These are phyloP conservation scores for Pleurotus tuber-regium DNA, from an alignment of 768 basidiomycete genomes.

Conservation along the genomic window DNA sequence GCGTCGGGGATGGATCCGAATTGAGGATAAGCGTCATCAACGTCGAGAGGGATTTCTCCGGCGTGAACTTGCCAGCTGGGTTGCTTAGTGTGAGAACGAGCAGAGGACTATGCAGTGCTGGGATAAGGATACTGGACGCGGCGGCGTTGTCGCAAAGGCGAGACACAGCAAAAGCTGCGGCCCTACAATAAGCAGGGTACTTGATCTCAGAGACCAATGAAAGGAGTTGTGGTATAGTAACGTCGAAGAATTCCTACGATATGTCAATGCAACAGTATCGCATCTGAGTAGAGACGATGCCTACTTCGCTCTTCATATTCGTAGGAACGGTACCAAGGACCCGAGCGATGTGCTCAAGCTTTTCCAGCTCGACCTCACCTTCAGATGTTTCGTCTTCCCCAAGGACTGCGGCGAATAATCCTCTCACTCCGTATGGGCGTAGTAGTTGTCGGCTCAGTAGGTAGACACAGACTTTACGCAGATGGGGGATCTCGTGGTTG, in stretches of 20 bases:
- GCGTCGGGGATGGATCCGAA: constrained; percentile 72
- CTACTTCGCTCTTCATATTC: constrained; percentile 51
- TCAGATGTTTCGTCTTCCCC: constrained; percentile 51
- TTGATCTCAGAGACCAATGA: constrained; percentile 43
- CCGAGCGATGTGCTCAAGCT: constrained; percentile 68
- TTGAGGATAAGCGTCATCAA: constrained; percentile 64
- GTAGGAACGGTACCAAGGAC: constrained; percentile 65
- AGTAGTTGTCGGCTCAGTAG: constrained; percentile 70
- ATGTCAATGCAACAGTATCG: constrained; percentile 1
- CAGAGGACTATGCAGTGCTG: constrained; percentile 55
- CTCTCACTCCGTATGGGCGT: constrained; percentile 66
- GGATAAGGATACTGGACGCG: constrained; percentile 37
- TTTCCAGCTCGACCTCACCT: constrained; percentile 59
- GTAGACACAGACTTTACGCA: constrained; percentile 56
- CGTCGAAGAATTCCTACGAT: constrained; percentile 58
- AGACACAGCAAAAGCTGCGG: constrained; percentile 67
- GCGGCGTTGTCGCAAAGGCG: constrained; percentile 51
- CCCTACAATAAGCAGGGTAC: constrained; percentile 49
- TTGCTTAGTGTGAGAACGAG: constrained; percentile 14
- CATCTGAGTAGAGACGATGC: constrained; percentile 15
- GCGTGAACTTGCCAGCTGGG: constrained; percentile 15
- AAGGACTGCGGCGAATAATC: constrained; percentile 68
- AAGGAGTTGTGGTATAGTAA: constrained; percentile 54
- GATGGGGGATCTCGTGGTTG: constrained; percentile 43
- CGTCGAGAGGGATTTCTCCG: constrained; percentile 43